Conservation (phyloP, 208 protist genomes). For the Trypanosoma boissoni region DNA sequence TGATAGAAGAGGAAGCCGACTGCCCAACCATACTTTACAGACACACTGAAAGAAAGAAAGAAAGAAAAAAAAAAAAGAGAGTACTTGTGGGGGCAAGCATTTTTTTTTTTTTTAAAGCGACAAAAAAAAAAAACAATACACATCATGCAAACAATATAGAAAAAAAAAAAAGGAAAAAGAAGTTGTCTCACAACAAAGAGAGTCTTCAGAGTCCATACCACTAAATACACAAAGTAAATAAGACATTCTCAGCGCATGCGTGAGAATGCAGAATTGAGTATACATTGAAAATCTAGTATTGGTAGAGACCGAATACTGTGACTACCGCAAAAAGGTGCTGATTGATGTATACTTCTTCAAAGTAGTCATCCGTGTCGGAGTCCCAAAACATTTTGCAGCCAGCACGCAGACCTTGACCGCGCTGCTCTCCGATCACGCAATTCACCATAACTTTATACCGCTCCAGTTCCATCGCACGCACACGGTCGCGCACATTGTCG, state of each 20-base stretch:
- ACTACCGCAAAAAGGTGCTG: conserved; percentile 88
- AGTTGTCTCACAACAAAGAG: background rate
- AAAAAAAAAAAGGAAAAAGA: conserved; percentile 8
- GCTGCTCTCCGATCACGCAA: conserved; percentile 93
- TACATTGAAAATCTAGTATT: conserved; percentile 80
- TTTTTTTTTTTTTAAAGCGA: conserved; percentile 2
- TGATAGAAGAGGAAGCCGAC: background rate
- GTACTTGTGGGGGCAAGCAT: background rate
- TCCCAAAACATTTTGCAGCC: conserved; percentile 96
- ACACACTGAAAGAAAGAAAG: background rate
- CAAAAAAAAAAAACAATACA: conserved; percentile 8
- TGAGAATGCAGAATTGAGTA: too few species aligned
- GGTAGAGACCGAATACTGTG: conserved; percentile 92
- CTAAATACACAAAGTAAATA: too few species aligned
- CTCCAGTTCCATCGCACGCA: conserved; percentile 81
- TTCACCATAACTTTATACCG: conserved; percentile 93
- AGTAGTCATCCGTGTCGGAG: conserved; percentile 93
- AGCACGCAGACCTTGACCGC: conserved; percentile 86
- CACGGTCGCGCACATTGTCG: conserved; percentile 83
- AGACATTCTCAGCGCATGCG: too few species aligned
- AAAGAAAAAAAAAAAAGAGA: background rate
- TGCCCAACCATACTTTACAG: background rate
- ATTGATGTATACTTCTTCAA: conserved; percentile 91
- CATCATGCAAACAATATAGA: conserved; percentile 2
- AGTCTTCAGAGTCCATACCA: too few species aligned